phyloP scores from a whole-genome alignment of 2,329 filamentous ascomycete species.

The Cladophialophora bantiana region DNA sequence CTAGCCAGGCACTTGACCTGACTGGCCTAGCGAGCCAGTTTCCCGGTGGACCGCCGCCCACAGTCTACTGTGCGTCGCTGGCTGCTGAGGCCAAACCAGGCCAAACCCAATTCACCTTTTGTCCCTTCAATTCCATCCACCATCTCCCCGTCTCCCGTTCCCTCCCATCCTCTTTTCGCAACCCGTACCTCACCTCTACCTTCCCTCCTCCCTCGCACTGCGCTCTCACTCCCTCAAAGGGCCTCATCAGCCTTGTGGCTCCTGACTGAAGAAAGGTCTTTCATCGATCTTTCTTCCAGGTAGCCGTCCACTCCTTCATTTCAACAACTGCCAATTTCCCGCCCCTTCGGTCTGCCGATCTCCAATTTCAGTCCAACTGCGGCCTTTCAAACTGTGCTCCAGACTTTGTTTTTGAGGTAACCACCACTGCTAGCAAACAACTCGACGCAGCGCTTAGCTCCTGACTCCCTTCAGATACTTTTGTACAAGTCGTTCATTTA shows the following conservation, averaged over 20 bases:
- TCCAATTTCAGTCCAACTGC: slow-evolving; percentile 21
- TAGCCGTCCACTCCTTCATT: slow-evolving; percentile 42
- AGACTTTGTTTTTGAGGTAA: slow-evolving; percentile 25
- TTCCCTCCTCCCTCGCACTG: slow-evolving; percentile 43
- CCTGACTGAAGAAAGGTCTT: slow-evolving; percentile 37
- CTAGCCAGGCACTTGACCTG: slow-evolving; percentile 13
- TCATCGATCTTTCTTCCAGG: slow-evolving; percentile 40
- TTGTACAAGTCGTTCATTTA: slow-evolving; percentile 29
- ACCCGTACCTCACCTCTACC: slow-evolving; percentile 8
- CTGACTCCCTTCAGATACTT: slow-evolving; percentile 14
- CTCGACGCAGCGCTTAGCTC: slow-evolving; percentile 11
- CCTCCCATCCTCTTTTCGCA: slow-evolving; percentile 40
- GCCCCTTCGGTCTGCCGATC: slow-evolving; percentile 19
- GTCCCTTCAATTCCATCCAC: slow-evolving; percentile 46
- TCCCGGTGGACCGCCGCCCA: slow-evolving; percentile 14
- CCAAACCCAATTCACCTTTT: not conserved
- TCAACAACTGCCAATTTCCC: slow-evolving; percentile 16
- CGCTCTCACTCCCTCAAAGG: slow-evolving; percentile 35
- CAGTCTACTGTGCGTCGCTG: slow-evolving; percentile 2
- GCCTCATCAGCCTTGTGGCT: slow-evolving; percentile 35
- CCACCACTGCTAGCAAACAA: slow-evolving; percentile 9
- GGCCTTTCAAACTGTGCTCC: slow-evolving; percentile 10
- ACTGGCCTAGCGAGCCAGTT: slow-evolving; percentile 18
- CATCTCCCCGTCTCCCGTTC: slow-evolving; percentile 45
- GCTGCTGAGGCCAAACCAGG: not conserved